Base-by-base conservation (phyloP, 2,329 filamentous ascomycete species). In the Teratosphaeria zuluensis region DNA sequence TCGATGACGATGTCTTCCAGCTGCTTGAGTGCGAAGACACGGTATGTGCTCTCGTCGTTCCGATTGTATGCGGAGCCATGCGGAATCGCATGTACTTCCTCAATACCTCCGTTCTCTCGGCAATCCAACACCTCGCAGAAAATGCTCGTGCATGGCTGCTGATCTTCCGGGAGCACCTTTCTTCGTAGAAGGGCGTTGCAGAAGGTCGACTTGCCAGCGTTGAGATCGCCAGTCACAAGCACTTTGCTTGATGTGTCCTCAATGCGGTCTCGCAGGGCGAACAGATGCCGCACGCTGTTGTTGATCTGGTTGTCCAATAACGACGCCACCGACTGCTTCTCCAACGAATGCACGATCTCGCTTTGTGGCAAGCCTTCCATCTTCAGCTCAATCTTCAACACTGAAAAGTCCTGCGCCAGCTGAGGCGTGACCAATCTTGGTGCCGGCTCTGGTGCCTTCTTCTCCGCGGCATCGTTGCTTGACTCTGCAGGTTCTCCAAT, bases 171-270 rank as follows among this genome's bases (percentile, higher is more conserved):
- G 3, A 99, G 76, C 31, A 99, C 84, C 74, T 97, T 97, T 62
- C 92, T 85, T 61, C 94, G 87, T 48, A 99, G 76, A 1, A 99
- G 78, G n/a, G 94, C 94, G 74, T 99, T 99, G 77, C 94, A 99
- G 68, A 99, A 99, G 0, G 94, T 99, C 3, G 94, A 99, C 72
- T 99, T 99, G 70, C 94, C 94, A 8, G 94, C 92, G 70, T 99
- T 99, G 57, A 99, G 76, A 71, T 99, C 94, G 69, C 94, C 94
- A 0, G 94, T 99, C 19, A 99, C 86, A 59, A 99, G 77, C 1
- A 99, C 94, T 73, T 99, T 99, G 75, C 92, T 97, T 4, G 92
- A 90, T 0, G 90, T 97, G 73, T 99, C 94, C 72, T 97, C 94
- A 62, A 99, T 99, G 56, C 94, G 86, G 65, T 97, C 94, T 61